Conservation (phyloP, 352 stramenopile genomes). For the Pythium apleroticum region DNA sequence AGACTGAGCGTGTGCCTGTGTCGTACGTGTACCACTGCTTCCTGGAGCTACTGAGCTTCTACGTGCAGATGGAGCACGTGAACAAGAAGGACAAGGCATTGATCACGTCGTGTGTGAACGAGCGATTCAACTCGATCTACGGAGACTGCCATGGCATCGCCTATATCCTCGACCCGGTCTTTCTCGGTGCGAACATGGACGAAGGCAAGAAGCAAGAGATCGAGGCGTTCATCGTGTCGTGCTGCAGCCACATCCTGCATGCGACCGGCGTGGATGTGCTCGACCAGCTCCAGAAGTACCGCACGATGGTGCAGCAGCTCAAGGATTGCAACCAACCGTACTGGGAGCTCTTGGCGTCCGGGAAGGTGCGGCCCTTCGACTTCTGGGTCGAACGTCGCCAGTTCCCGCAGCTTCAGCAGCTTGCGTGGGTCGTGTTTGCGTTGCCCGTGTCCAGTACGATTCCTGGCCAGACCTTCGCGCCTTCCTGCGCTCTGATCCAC, state of each 20-base stretch:
- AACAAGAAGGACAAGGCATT: slow-evolving; percentile 78
- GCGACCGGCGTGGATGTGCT: slow-evolving; percentile 43
- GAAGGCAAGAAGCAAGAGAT: slow-evolving; percentile 42
- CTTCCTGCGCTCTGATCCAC: slow-evolving; percentile 34
- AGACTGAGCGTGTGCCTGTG: slow-evolving; percentile 39
- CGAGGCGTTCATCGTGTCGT: slow-evolving; percentile 48
- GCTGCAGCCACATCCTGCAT: slow-evolving; percentile 36
- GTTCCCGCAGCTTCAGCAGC: slow-evolving; percentile 58
- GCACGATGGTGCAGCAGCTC: slow-evolving; percentile 44
- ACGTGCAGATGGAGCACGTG: slow-evolving; percentile 56
- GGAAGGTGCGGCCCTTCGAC: slow-evolving; percentile 45
- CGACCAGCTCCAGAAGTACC: slow-evolving; percentile 50
- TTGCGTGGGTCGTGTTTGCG: slow-evolving; percentile 55
- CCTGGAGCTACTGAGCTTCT: slow-evolving; percentile 44
- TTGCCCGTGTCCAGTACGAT: slow-evolving; percentile 48
- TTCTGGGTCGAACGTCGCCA: slow-evolving; percentile 64
- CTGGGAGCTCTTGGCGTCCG: slow-evolving; percentile 51
- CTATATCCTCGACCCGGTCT: slow-evolving; percentile 58
- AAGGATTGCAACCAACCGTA: slow-evolving; percentile 56
- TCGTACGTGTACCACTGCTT: slow-evolving; percentile 61
- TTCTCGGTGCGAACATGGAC: slow-evolving; percentile 51
- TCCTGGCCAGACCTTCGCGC: slow-evolving; percentile 37
- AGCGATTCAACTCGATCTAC: slow-evolving; percentile 68
- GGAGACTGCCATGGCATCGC: slow-evolving; percentile 58
- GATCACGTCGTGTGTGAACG: slow-evolving; percentile 59